These are phyloP conservation scores for Aspergillus oerlinghausenensis DNA, from an alignment of 2,329 filamentous ascomycete species.

Conservation along the genomic window DNA sequence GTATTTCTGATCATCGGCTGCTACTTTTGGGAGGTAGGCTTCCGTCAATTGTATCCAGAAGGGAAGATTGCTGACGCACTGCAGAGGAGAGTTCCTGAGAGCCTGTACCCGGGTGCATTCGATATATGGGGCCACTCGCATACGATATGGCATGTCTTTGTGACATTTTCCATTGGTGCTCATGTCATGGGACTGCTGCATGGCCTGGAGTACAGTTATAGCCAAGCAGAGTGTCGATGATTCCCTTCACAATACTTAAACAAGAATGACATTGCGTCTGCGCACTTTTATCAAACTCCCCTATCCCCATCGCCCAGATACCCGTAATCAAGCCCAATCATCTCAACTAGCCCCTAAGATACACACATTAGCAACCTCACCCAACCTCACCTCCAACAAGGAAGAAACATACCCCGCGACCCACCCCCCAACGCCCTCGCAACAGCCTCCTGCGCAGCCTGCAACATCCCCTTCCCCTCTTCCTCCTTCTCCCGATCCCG, in stretches of 20 bases:
- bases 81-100: conserved; percentile 20
- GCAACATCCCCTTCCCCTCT: conserved; percentile 9
- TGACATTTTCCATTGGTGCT: conserved; percentile 37
- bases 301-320: too few species aligned
- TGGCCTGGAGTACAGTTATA: conserved; percentile 30
- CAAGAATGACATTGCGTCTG: too few species aligned
- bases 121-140: conserved; percentile 33
- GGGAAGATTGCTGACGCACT: too few species aligned
- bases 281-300: too few species aligned
- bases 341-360: not conserved
- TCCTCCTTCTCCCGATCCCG: not conserved
- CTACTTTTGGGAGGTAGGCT: conserved; percentile 19
- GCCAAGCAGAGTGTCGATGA: conserved; percentile 1
- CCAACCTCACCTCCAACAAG: not conserved
- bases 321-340: not conserved
- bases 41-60: too few species aligned
- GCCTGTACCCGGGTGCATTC: conserved; percentile 27
- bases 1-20: conserved; percentile 27
- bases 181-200: conserved; percentile 27
- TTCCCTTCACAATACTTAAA: too few species aligned
- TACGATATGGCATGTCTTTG: conserved; percentile 32
- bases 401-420: conserved; percentile 13
- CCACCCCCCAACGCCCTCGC: conserved; percentile 23
- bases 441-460: conserved; percentile 20
- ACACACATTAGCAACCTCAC: not conserved